Conservation (phyloP, 306 rosid genomes). For the Prunus campanulata region DNA sequence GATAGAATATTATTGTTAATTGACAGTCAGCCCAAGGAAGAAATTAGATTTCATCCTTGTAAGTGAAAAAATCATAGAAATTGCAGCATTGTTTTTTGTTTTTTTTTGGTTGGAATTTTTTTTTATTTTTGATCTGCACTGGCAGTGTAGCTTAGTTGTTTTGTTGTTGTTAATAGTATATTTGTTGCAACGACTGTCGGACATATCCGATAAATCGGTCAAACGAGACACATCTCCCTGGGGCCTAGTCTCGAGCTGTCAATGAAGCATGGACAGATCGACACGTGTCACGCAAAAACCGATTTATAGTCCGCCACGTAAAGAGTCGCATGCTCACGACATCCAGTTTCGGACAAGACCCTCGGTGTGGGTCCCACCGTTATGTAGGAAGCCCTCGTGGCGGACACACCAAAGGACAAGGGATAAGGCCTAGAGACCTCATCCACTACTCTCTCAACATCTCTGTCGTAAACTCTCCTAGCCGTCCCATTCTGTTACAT, state of each 20-base stretch:
- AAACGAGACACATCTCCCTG: conserved; percentile 24
- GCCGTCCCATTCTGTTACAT: not conserved
- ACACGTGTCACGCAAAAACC: conserved; percentile 15
- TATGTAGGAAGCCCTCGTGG: conserved; percentile 45
- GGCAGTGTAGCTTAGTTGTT: no score
- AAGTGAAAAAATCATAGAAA: no score
- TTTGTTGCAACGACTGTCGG: not conserved
- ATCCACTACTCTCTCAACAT: not conserved
- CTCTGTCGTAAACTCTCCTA: rapidly evolving
- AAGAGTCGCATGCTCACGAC: conserved; percentile 2
- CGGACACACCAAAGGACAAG: conserved; percentile 54
- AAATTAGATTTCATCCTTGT: no score
- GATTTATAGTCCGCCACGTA: not conserved
- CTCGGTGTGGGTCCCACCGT: conserved; percentile 52
- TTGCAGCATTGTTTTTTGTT: no score
- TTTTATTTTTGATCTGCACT: no score
- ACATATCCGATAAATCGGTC: conserved; percentile 27
- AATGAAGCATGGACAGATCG: conserved; percentile 10
- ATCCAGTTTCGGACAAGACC: conserved; percentile 36
- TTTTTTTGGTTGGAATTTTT: no score
- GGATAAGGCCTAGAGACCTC: conserved; percentile 45
- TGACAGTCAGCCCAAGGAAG: no score
- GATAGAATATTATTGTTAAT: no score
- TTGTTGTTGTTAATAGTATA: not conserved
- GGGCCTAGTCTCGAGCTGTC: conserved; percentile 2